A percentile compares a stretch with the other conserved stretches of the same genome.
Evolutionary conservation across 495 filamentous ascomycete species (phyloP).

Genomic region (Penicillium pulvis): DNA sequence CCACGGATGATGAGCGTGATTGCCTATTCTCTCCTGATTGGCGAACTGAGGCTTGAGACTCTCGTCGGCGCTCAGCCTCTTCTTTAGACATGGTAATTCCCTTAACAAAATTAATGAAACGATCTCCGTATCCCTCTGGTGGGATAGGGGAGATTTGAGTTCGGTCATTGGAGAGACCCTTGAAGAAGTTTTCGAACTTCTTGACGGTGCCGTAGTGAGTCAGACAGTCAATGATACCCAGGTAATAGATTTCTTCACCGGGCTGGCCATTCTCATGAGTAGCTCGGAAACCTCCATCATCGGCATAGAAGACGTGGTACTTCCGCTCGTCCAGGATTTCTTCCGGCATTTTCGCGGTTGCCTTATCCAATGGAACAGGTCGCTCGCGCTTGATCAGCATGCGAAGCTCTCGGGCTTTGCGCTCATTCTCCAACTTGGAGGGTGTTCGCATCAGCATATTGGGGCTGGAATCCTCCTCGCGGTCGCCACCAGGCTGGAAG

Average conservation of each 20-base stretch:
- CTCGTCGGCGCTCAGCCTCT: conserved; percentile 68
- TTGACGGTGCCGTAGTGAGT: conserved; percentile 93
- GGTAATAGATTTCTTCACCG: conserved; percentile 93
- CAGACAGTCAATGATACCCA: conserved; percentile 96
- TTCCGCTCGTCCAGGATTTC: conserved; percentile 72
- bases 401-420: conserved; percentile 88
- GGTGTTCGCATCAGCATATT: conserved; percentile 84
- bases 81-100: conserved; percentile 87
- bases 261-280: conserved; percentile 86
- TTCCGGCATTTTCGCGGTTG: conserved; percentile 83
- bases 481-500: conserved; percentile 84
- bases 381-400: conserved; percentile 91
- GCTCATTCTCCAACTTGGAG: conserved; percentile 87
- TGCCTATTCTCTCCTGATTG: conserved; percentile 31
- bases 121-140: conserved; percentile 86
- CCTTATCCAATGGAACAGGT: conserved; percentile 87
- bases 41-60: conserved; percentile 35
- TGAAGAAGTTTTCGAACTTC: conserved; percentile 88
- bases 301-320: conserved; percentile 79
- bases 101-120: conserved; percentile 91
- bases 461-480: conserved; percentile 56
- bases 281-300: conserved; percentile 91
- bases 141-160: conserved; percentile 92
- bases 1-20: conserved; percentile 45
- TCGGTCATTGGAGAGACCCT: conserved; percentile 79